Conservation (phyloP, 345 rosid species). For the Pugionium cornutum region DNA sequence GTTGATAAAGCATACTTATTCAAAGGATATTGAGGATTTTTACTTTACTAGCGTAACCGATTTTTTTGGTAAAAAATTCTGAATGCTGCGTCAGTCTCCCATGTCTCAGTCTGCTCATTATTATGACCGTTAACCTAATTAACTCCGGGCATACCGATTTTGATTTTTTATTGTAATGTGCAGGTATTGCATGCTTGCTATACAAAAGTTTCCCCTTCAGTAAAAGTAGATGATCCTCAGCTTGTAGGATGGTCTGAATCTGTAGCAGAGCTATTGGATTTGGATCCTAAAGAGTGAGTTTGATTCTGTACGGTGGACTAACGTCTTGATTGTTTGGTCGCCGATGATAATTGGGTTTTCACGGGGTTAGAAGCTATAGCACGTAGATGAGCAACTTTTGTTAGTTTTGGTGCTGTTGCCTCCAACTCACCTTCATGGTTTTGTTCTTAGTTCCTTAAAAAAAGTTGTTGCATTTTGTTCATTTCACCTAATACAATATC, state of each 20-base stretch:
- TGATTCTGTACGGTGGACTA: slow-evolving; percentile 9
- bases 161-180: slow-evolving; percentile 11
- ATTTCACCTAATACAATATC: not conserved
- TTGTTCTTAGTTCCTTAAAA: not conserved
- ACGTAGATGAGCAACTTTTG: not conserved
- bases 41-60: not conserved
- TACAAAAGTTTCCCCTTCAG: slow-evolving; percentile 84
- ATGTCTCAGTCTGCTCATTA: not conserved
- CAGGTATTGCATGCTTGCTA: slow-evolving; percentile 92
- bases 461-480: not conserved
- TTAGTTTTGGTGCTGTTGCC: not conserved
- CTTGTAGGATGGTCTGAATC: slow-evolving; percentile 95
- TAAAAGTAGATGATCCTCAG: slow-evolving; percentile 82
- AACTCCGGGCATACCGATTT: not conserved
- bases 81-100: not conserved
- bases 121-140: not conserved
- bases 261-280: slow-evolving; percentile 71
- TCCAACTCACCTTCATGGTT: not conserved
- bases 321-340: not conserved
- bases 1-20: not conserved
- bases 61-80: not conserved
- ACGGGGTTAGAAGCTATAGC: not conserved
- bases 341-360: not conserved
- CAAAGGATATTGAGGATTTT: not conserved
- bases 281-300: slow-evolving; percentile 91